Conservation (phyloP, 305 asterid species). For the Fraxinus albicans region DNA sequence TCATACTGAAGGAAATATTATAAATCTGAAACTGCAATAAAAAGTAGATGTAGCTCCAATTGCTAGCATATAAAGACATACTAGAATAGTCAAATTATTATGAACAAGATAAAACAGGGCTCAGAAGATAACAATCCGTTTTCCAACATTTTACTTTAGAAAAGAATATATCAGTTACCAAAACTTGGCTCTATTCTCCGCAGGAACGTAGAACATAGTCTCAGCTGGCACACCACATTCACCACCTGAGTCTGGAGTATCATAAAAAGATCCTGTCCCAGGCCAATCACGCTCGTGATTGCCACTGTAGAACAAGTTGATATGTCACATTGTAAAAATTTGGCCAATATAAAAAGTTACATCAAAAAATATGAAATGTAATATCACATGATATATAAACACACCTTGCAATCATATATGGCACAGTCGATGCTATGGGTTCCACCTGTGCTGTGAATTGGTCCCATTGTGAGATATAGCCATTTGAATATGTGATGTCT, state of each 20-base stretch:
- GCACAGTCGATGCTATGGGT: constrained; percentile 49
- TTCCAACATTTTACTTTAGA: background rate
- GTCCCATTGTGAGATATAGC: constrained; percentile 64
- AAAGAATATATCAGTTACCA: constrained; percentile 23
- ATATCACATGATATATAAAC: background rate
- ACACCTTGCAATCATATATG: constrained; percentile 62
- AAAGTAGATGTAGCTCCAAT: background rate
- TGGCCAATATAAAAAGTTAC: background rate
- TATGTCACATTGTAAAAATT: background rate
- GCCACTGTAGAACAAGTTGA: constrained; percentile 34
- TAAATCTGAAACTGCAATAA: background rate
- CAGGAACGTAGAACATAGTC: constrained; percentile 63
- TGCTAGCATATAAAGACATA: background rate
- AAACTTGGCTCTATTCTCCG: constrained; percentile 59
- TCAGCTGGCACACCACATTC: constrained; percentile 70
- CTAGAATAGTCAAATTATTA: background rate
- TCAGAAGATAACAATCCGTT: background rate
- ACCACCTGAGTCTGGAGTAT: constrained; percentile 53
- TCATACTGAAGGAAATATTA: background rate
- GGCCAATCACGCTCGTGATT: constrained; percentile 65
- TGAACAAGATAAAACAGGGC: background rate
- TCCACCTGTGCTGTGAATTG: constrained; percentile 61
- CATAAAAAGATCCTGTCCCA: constrained; percentile 47
- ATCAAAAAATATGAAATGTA: background rate
- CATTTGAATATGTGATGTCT: constrained; percentile 59